Conservation (phyloP, 2,329 filamentous ascomycete species). For the Chaetomium strumarium region DNA sequence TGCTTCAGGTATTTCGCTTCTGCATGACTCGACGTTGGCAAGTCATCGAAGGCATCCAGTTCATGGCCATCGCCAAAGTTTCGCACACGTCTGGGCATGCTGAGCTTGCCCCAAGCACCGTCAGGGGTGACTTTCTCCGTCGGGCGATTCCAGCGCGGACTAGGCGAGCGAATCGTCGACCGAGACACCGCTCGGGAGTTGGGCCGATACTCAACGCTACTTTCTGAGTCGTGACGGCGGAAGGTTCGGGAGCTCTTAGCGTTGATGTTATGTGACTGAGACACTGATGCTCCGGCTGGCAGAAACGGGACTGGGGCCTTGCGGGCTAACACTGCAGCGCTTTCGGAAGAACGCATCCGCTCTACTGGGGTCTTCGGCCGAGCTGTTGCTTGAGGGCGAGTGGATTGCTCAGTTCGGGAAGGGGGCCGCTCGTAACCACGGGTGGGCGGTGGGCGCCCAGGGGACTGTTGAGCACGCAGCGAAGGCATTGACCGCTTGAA, state of each 20-base stretch:
- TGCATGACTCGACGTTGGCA: slow-evolving; percentile 76
- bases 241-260: slow-evolving; percentile 66
- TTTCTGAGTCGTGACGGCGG: slow-evolving; percentile 78
- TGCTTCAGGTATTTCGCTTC: slow-evolving; percentile 81
- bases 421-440: slow-evolving; percentile 51
- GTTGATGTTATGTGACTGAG: slow-evolving; percentile 66
- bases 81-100: slow-evolving; percentile 61
- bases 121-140: slow-evolving; percentile 38
- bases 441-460: slow-evolving; percentile 40
- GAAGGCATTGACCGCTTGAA: slow-evolving; percentile 60
- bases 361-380: slow-evolving; percentile 70
- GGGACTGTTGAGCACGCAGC: slow-evolving; percentile 47
- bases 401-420: slow-evolving; percentile 47
- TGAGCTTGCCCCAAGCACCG: slow-evolving; percentile 60
- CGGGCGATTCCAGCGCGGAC: slow-evolving; percentile 45
- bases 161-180: slow-evolving; percentile 54
- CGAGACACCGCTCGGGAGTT: slow-evolving; percentile 53
- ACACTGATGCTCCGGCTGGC: slow-evolving; percentile 60
- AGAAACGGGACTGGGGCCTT: slow-evolving; percentile 69
- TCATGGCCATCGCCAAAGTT: slow-evolving; percentile 91
- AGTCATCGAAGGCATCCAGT: slow-evolving; percentile 87
- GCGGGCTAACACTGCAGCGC: slow-evolving; percentile 45
- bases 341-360: slow-evolving; percentile 48
- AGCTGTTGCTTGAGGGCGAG: slow-evolving; percentile 45
- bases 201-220: slow-evolving; percentile 52